phyloP scores from a whole-genome alignment of 225 moss, liverwort and hornwort species.

The Thuidium tamariscinum region DNA sequence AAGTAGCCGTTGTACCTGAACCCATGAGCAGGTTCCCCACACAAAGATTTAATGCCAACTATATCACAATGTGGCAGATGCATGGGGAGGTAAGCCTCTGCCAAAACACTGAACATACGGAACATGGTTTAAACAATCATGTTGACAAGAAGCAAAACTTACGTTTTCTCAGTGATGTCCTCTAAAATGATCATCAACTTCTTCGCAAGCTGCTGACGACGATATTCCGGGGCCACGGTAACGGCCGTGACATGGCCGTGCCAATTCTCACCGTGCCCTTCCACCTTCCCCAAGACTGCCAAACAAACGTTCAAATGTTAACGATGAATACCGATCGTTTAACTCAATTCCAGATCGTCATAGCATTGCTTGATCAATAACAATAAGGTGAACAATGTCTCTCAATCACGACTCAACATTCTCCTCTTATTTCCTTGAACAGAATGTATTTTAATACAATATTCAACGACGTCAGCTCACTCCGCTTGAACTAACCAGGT shows the following conservation, averaged over 20 bases:
- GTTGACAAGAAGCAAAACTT: background rate
- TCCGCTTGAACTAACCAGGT: background rate
- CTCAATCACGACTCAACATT: background rate
- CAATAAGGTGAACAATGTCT: background rate
- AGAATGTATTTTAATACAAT: background rate
- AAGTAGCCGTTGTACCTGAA: conserved; percentile 50
- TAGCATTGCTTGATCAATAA: background rate
- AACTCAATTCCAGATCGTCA: background rate
- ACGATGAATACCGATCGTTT: no score
- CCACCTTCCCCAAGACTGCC: conserved; percentile 72
- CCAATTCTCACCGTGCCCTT: conserved; percentile 66
- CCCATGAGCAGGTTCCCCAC: background rate
- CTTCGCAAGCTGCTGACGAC: conserved; percentile 70
- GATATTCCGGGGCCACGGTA: conserved; percentile 64
- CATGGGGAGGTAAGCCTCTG: background rate
- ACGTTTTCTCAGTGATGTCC: conserved; percentile 69
- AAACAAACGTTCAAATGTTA: background rate
- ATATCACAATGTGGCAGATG: background rate
- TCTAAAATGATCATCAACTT: conserved; percentile 73
- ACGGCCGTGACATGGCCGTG: conserved; percentile 76
- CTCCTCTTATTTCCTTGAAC: background rate
- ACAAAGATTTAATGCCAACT: background rate
- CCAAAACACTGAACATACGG: background rate
- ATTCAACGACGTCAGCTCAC: background rate
- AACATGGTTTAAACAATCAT: background rate